Percentiles rank a stretch among this genome's conserved stretches.
Conservation (phyloP, 192 early-diverging fungal genomes). For the Coemansia sp. region DNA sequence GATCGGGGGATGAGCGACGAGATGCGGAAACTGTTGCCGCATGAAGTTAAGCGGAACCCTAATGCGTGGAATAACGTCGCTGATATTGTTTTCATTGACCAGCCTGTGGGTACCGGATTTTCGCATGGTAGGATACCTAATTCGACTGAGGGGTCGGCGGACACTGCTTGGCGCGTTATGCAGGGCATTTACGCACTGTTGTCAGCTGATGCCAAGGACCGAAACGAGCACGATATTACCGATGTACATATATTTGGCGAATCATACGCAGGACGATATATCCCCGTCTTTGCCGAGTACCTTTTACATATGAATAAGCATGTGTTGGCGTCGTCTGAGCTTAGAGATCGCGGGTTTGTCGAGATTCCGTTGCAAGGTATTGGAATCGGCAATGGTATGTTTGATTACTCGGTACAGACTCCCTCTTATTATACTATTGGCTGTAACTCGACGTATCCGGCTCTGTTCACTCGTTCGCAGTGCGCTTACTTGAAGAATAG, state of each 20-base stretch:
- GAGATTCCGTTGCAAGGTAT: slow-evolving; percentile 47
- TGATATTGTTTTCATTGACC: slow-evolving; percentile 56
- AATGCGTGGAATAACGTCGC: slow-evolving; percentile 71
- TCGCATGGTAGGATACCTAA: slow-evolving; percentile 56
- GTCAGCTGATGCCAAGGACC: slow-evolving; percentile 6
- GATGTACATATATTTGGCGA: slow-evolving; percentile 57
- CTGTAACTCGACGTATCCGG: slow-evolving; percentile 46
- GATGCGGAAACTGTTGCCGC: slow-evolving; percentile 48
- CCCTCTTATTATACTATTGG: slow-evolving; percentile 43
- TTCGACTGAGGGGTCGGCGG: slow-evolving; percentile 50
- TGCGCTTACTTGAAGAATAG: slow-evolving; percentile 43
- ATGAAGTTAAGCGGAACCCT: slow-evolving; percentile 48
- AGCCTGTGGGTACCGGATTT: slow-evolving; percentile 74
- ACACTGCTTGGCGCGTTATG: slow-evolving; percentile 55
- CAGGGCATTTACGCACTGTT: slow-evolving; percentile 43
- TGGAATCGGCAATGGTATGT: slow-evolving; percentile 59
- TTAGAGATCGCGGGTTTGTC: slow-evolving; percentile 26
- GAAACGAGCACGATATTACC: slow-evolving; percentile 11
- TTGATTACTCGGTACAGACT: slow-evolving; percentile 45
- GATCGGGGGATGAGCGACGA: slow-evolving; percentile 20
- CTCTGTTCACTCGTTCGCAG: slow-evolving; percentile 18
- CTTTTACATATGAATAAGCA: slow-evolving; percentile 40
- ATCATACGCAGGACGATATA: slow-evolving; percentile 58
- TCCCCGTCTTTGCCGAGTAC: slow-evolving; percentile 52
- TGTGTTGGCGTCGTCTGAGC: slow-evolving; percentile 8